These are phyloP conservation scores for Glycyrrhiza uralensis DNA, from an alignment of 306 rosid genomes.

Conservation along the genomic window DNA sequence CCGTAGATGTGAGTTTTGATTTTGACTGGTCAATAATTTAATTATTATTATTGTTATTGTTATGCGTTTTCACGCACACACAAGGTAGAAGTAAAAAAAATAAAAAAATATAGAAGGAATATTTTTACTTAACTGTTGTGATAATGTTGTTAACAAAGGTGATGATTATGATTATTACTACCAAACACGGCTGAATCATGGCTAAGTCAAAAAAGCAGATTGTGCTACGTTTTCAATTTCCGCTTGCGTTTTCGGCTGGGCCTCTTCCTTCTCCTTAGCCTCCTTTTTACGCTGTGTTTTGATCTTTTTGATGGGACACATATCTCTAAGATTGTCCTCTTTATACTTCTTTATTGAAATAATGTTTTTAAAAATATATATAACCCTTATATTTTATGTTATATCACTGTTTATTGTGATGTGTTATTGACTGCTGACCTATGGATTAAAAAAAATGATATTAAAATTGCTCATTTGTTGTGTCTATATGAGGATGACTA, in stretches of 20 bases:
- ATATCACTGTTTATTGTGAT: too few relatives aligned
- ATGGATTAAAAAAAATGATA: too few relatives aligned
- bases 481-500: too few relatives aligned
- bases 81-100: background rate
- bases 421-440: too few relatives aligned
- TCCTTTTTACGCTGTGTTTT: background rate
- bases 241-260: conserved; percentile 27
- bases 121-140: conserved; percentile 5
- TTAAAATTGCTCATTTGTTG: too few relatives aligned
- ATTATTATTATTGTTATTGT: background rate
- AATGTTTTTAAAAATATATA: too few relatives aligned
- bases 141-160: conserved; percentile 13
- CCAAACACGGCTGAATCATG: conserved; percentile 12
- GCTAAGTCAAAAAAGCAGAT: conserved; percentile 29
- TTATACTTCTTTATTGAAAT: background rate
- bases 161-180: background rate
- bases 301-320: conserved; percentile 14
- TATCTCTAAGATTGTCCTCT: conserved; percentile 7
- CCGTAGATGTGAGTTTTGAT: too few relatives aligned
- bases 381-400: too few relatives aligned
- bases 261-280: conserved; percentile 9
- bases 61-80: background rate
- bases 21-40: too few relatives aligned
- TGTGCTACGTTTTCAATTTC: conserved; percentile 14
- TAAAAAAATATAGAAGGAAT: background rate